Conservation (phyloP, 2,329 filamentous ascomycete genomes). For the Achaetomium macrosporum region DNA sequence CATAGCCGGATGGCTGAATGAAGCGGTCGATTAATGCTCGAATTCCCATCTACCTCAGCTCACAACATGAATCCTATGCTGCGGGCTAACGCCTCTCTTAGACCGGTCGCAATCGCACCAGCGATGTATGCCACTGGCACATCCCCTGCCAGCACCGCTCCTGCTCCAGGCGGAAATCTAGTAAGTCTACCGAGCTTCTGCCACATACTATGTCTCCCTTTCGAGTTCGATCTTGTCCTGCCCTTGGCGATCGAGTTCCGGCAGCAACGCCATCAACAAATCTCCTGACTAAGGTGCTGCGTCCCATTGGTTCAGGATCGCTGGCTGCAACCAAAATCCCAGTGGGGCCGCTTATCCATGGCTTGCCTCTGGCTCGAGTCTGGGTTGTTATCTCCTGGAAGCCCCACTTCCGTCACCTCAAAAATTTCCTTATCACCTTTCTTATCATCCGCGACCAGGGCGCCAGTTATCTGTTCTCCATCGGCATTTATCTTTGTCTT, state of each 20-base stretch:
- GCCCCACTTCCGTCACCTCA: slow-evolving; percentile 19
- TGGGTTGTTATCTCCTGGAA: slow-evolving; percentile 13
- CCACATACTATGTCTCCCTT: neutral
- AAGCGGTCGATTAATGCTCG: too few relatives aligned
- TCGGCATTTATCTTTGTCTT: slow-evolving; percentile 24
- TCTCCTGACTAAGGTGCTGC: neutral
- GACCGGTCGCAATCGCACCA: slow-evolving; percentile 24
- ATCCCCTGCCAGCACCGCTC: slow-evolving; percentile 38
- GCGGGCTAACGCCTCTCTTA: slow-evolving; percentile 2
- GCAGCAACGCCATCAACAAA: neutral
- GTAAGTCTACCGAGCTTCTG: slow-evolving; percentile 28
- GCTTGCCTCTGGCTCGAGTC: too few relatives aligned
- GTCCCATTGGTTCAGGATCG: slow-evolving; percentile 12
- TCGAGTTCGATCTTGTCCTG: neutral
- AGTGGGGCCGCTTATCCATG: neutral
- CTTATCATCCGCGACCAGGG: slow-evolving; percentile 23
- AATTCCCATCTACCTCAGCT: too few relatives aligned
- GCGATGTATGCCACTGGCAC: slow-evolving; percentile 27
- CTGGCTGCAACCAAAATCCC: neutral
- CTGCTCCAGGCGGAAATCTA: slow-evolving; percentile 33
- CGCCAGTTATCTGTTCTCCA: slow-evolving; percentile 18
- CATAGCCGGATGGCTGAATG: neutral
- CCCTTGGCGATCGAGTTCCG: neutral
- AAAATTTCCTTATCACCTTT: slow-evolving; percentile 26
- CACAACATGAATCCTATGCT: too few relatives aligned